phyloP scores from a whole-genome alignment of 1,284 basidiomycete genomes.

The Grifola frondosa region DNA sequence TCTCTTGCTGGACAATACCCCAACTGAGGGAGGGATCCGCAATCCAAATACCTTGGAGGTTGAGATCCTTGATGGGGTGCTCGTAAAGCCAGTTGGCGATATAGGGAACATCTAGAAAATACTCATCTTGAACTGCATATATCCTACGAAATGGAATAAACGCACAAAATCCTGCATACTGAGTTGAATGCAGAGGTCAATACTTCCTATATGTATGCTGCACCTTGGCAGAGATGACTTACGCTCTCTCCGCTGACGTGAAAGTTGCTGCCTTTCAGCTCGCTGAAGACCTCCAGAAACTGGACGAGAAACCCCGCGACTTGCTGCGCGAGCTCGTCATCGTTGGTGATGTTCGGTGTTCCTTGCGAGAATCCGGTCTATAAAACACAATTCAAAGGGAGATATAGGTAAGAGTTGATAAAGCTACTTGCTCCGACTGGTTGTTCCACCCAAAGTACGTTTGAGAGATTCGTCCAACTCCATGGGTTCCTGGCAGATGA shows the following conservation, averaged over 20 bases:
- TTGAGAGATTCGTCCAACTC: slow-evolving; percentile 45
- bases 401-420: not conserved
- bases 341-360: slow-evolving; percentile 34
- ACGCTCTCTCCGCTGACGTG: slow-evolving; percentile 40
- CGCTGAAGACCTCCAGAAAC: slow-evolving; percentile 38
- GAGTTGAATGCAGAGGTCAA: not conserved
- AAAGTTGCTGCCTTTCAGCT: slow-evolving; percentile 40
- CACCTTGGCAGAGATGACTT: slow-evolving; percentile 11
- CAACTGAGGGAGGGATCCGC: slow-evolving; percentile 39
- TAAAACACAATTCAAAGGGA: not conserved
- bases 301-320: slow-evolving; percentile 39
- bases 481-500: slow-evolving; percentile 28
- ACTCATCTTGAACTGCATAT: not conserved
- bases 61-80: slow-evolving; percentile 35
- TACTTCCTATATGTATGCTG: not conserved
- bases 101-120: slow-evolving; percentile 35
- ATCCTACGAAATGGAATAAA: not conserved
- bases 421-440: slow-evolving; percentile 43
- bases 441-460: slow-evolving; percentile 50
- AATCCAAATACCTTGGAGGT: slow-evolving; percentile 41
- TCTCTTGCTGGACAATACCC: slow-evolving; percentile 37
- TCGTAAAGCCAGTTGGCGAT: slow-evolving; percentile 42
- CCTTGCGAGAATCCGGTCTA: slow-evolving; percentile 40
- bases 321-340: slow-evolving; percentile 39
- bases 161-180: slow-evolving; percentile 42